phyloP scores from a whole-genome alignment of 805 yeast genomes.

The Zygosaccharomyces kombuchaensis region DNA sequence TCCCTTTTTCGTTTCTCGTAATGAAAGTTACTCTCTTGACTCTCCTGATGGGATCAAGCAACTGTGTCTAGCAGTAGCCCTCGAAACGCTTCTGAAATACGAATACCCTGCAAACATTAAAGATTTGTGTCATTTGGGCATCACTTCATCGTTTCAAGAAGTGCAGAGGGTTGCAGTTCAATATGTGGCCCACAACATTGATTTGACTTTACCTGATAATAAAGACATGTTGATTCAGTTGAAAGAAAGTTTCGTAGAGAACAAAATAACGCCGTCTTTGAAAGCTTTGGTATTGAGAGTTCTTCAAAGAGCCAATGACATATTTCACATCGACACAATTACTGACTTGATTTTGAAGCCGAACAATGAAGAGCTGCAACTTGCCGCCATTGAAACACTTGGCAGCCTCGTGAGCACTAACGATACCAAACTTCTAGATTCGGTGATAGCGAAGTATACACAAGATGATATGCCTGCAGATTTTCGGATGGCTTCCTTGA shows the following conservation, averaged over 20 bases:
- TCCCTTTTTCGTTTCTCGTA: constrained; percentile 36
- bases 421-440: constrained; percentile 10
- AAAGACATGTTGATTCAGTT: constrained; percentile 14
- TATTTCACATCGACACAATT: constrained; percentile 20
- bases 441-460: constrained; percentile 8
- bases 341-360: constrained; percentile 27
- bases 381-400: constrained; percentile 47
- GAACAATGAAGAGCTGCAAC: constrained; percentile 44
- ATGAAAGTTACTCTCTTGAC: constrained; percentile 26
- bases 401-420: constrained; percentile 41
- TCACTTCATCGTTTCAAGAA: constrained; percentile 41
- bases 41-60: constrained; percentile 49
- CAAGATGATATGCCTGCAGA: constrained; percentile 25
- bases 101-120: constrained; percentile 20
- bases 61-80: constrained; percentile 38
- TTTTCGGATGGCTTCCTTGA: constrained; percentile 25
- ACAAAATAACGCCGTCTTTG: constrained; percentile 41
- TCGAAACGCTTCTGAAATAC: constrained; percentile 30
- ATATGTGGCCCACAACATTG: constrained; percentile 22
- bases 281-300: constrained; percentile 41
- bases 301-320: constrained; percentile 25
- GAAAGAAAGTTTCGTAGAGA: constrained; percentile 25
- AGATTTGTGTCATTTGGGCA: constrained; percentile 34
- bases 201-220: background rate
- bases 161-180: constrained; percentile 43